Conservation (phyloP, 306 rosid genomes). For the Leucaena leucocephala region DNA sequence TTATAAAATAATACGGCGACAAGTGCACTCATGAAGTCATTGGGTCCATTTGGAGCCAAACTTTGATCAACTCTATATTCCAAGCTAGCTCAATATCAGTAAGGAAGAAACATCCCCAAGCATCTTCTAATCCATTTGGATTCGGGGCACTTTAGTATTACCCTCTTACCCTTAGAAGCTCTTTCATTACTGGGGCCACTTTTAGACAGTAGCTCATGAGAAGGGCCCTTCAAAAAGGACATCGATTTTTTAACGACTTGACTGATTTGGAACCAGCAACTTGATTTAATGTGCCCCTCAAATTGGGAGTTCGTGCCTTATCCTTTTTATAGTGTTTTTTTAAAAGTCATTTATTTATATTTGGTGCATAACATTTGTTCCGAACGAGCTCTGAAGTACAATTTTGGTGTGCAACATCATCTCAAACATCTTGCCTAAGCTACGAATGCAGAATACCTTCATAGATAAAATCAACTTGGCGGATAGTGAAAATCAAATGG, state of each 20-base stretch:
- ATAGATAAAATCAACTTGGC: not conserved
- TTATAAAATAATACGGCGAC: no score
- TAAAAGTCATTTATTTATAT: not conserved
- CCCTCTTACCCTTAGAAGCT: no score
- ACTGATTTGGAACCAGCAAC: not conserved
- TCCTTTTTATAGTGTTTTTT: no score
- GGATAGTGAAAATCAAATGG: not conserved
- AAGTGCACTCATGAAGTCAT: no score
- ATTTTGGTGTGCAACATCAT: not conserved
- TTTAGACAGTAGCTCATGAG: not conserved
- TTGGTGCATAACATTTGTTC: not conserved
- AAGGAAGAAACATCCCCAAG: no score
- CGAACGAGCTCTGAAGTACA: not conserved
- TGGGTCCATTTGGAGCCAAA: no score
- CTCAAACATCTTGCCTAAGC: not conserved
- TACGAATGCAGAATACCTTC: not conserved
- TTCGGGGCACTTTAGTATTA: no score
- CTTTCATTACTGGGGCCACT: not conserved
- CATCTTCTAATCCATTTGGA: no score
- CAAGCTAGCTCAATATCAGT: no score
- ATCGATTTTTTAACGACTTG: no score
- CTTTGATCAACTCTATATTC: no score
- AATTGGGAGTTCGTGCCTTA: not conserved
- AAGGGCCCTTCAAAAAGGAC: not conserved
- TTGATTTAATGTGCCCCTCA: not conserved